Conservation (phyloP, 2,329 filamentous ascomycete species). For the Dryadomyces quercus-mongolicae region DNA sequence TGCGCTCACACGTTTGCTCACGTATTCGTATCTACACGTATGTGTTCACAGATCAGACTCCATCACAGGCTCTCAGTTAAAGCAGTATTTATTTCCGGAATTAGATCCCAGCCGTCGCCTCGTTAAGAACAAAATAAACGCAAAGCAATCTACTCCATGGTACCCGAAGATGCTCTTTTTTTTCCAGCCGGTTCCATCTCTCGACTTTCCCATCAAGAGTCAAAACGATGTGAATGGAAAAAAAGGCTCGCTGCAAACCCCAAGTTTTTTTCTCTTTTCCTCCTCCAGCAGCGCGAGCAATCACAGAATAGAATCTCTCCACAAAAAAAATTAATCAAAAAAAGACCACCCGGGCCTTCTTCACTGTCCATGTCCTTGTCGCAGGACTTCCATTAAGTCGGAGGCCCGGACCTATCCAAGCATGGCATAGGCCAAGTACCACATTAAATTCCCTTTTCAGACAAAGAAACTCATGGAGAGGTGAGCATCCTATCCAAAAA, state of each 20-base stretch:
- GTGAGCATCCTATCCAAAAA: too few species aligned
- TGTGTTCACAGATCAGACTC: neutral
- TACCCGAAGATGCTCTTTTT: neutral
- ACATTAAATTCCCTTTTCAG: neutral
- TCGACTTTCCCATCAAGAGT: neutral
- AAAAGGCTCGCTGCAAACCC: neutral
- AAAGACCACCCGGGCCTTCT: neutral
- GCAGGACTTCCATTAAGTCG: neutral
- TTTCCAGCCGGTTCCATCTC: neutral
- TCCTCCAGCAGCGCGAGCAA: neutral
- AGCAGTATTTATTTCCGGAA: constrained; percentile 13
- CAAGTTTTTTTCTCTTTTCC: neutral
- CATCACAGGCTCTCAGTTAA: neutral
- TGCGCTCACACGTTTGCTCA: too few species aligned
- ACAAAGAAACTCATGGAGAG: neutral
- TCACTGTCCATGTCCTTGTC: too few species aligned
- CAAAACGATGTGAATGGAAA: neutral
- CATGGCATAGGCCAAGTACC: neutral
- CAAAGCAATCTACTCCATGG: neutral
- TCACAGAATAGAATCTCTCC: neutral
- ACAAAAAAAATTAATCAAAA: neutral
- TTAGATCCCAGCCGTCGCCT: constrained; percentile 24
- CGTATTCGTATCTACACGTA: too few species aligned
- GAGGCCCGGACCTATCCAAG: neutral
- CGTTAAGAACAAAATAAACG: constrained; percentile 17